phyloP scores from a whole-genome alignment of 495 filamentous ascomycete genomes.

The Bombardia bombarda region DNA sequence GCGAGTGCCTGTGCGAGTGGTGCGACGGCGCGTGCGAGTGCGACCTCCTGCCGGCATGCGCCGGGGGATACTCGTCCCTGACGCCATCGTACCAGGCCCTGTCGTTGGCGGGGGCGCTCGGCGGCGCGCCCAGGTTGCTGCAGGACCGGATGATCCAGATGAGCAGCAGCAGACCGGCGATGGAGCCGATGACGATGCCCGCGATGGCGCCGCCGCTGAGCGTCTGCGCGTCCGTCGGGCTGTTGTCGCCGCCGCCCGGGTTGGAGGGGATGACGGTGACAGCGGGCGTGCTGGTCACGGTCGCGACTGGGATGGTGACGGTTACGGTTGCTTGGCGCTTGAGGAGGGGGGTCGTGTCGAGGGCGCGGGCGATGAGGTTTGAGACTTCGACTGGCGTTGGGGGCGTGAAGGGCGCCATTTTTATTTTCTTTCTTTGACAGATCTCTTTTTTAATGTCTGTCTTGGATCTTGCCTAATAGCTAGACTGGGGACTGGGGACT shows the following conservation, averaged over 20 bases:
- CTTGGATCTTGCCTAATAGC: not conserved
- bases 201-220: conserved; percentile 49
- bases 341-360: conserved; percentile 2
- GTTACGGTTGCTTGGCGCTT: conserved; percentile 3
- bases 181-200: conserved; percentile 52
- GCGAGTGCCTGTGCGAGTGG: conserved; percentile 5
- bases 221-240: conserved; percentile 15
- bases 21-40: conserved; percentile 7
- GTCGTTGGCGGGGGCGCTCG: conserved; percentile 4
- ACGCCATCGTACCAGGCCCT: conserved; percentile 23
- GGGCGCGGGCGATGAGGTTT: conserved; percentile 2
- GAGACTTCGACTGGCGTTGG: not conserved
- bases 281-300: not conserved
- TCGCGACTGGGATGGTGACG: not conserved
- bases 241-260: not conserved
- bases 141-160: conserved; percentile 44
- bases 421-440: not conserved
- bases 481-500: not conserved
- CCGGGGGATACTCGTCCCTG: conserved; percentile 9
- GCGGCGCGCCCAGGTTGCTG: conserved; percentile 28
- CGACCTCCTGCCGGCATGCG: too few relatives aligned
- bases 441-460: too few relatives aligned
- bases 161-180: conserved; percentile 46
- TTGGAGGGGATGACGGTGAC: conserved; percentile 11
- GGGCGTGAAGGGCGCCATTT: conserved; percentile 5